These are phyloP conservation scores for Silene conica DNA, from an alignment of 148 eudicot species.

Conservation along the genomic window DNA sequence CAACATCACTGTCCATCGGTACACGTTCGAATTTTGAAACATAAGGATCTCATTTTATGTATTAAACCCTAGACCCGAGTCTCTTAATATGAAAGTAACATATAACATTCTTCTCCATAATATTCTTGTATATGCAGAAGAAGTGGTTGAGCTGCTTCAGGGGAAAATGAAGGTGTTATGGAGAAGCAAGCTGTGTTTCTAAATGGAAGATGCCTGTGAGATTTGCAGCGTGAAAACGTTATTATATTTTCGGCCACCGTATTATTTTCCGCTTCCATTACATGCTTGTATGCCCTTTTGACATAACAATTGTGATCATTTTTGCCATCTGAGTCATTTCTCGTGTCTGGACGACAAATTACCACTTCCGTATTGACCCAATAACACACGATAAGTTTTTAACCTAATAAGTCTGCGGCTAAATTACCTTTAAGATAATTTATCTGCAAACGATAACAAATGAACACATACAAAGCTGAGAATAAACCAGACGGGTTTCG, in stretches of 20 bases:
- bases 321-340: background rate
- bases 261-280: background rate
- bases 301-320: background rate
- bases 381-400: background rate
- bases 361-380: background rate
- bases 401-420: background rate
- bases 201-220: background rate
- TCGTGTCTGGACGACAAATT: background rate
- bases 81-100: no score
- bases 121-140: no score
- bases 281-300: background rate
- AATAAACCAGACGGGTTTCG: background rate
- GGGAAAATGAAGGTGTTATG: background rate
- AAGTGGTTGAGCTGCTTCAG: conserved; percentile 58
- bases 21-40: no score
- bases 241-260: background rate
- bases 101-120: no score
- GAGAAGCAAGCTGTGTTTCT: background rate
- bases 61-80: no score
- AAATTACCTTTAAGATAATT: background rate
- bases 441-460: no score
- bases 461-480: background rate
- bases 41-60: no score
- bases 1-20: conserved; percentile 11
- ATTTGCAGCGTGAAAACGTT: background rate